Conservation (phyloP, 106 monocot genomes). For the Vanilla planifolia region DNA sequence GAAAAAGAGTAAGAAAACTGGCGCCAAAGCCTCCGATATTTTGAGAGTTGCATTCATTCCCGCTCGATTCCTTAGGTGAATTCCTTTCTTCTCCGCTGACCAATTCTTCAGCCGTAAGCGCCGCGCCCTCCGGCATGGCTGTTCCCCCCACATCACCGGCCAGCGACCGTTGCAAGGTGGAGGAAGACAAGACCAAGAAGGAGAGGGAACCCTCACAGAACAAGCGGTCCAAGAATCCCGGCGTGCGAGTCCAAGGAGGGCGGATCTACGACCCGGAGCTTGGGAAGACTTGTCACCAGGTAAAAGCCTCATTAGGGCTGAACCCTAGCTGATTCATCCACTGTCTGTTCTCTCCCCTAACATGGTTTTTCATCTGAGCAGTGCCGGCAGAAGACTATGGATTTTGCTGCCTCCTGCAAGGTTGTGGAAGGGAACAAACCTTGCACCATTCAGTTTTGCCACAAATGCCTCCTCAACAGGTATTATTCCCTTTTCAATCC, state of each 20-base stretch:
- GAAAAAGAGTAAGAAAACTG: too few relatives aligned
- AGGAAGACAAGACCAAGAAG: neutral
- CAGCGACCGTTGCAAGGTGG: neutral
- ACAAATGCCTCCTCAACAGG: conserved; percentile 25
- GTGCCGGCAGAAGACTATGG: conserved; percentile 26
- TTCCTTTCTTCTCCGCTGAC: too few relatives aligned
- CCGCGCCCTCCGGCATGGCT: conserved; percentile 1
- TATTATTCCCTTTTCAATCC: neutral
- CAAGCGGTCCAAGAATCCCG: conserved; percentile 13
- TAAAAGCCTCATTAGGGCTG: neutral
- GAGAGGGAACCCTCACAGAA: neutral
- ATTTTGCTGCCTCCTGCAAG: conserved; percentile 17
- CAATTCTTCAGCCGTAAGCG: too few relatives aligned
- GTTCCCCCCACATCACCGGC: neutral
- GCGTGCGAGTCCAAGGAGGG: conserved; percentile 10
- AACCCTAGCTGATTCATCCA: neutral
- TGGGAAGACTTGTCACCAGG: conserved; percentile 22
- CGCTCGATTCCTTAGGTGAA: too few relatives aligned
- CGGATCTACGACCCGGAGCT: conserved; percentile 21
- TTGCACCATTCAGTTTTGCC: conserved; percentile 15
- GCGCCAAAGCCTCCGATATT: too few relatives aligned
- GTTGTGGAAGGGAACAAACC: conserved; percentile 7
- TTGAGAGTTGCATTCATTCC: too few relatives aligned
- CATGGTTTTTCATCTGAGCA: neutral
- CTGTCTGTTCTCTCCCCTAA: neutral